Evolutionary conservation across 169 alveolate genomes (phyloP).

Genomic region (Plasmodium fragile): DNA sequence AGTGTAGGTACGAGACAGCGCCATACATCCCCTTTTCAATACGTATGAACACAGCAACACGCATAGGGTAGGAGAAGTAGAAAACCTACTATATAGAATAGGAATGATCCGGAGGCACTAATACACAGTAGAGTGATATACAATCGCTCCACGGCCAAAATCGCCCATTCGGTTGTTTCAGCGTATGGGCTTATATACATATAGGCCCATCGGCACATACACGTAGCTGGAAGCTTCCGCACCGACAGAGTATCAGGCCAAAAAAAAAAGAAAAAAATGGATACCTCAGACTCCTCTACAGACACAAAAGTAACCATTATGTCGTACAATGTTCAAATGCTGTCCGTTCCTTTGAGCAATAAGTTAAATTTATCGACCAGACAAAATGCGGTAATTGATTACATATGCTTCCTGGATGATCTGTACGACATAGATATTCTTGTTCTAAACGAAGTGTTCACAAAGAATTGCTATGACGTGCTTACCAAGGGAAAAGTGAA

Average conservation of each 20-base stretch:
- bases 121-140: not conserved
- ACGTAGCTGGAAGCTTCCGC: not conserved
- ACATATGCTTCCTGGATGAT: constrained; percentile 45
- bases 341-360: constrained; percentile 54
- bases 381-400: constrained; percentile 37
- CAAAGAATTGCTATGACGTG: constrained; percentile 9
- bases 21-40: not conserved
- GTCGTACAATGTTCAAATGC: constrained; percentile 83
- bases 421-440: constrained; percentile 77
- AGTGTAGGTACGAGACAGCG: not conserved
- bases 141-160: not conserved
- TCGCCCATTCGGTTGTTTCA: not conserved
- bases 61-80: not conserved
- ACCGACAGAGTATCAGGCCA: not conserved
- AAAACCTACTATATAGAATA: not conserved
- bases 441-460: constrained; percentile 80
- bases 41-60: not conserved
- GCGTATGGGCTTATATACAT: not conserved
- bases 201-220: not conserved
- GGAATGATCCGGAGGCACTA: not conserved
- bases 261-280: constrained; percentile 18
- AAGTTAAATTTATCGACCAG: constrained; percentile 15
- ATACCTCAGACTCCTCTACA: not conserved
- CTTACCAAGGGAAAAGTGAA: constrained; percentile 38
- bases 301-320: constrained; percentile 54